These are phyloP conservation scores for Umbelopsis vinacea DNA, from an alignment of 192 early-diverging fungal species.

Conservation along the genomic window DNA sequence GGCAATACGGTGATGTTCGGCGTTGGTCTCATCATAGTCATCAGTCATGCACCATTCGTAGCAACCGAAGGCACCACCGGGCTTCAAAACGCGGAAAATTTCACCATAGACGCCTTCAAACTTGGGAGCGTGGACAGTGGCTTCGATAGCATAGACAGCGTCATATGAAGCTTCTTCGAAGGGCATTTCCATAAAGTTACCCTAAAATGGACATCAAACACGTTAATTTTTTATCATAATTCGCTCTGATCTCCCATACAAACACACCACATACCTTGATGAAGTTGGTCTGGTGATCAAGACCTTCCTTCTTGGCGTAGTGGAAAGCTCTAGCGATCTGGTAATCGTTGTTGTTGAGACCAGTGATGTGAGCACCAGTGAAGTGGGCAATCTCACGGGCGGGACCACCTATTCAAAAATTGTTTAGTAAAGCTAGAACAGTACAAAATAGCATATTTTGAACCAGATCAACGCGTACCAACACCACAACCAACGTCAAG, in stretches of 20 bases:
- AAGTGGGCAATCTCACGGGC: slow-evolving; percentile 92
- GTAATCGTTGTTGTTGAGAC: slow-evolving; percentile 97
- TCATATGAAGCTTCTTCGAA: slow-evolving; percentile 81
- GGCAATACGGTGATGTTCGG: slow-evolving; percentile 74
- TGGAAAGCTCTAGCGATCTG: slow-evolving; percentile 81
- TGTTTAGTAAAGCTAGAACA: background rate
- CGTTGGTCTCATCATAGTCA: slow-evolving; percentile 78
- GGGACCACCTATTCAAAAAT: slow-evolving; percentile 68
- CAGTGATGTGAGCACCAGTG: slow-evolving; percentile 86
- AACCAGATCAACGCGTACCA: slow-evolving; percentile 52
- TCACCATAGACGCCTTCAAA: slow-evolving; percentile 88
- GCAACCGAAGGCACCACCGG: slow-evolving; percentile 87
- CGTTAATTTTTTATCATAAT: background rate
- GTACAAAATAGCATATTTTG: background rate
- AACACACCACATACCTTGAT: slow-evolving; percentile 45
- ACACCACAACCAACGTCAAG: slow-evolving; percentile 97
- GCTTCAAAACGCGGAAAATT: slow-evolving; percentile 91
- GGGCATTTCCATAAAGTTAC: slow-evolving; percentile 92
- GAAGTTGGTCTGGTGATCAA: slow-evolving; percentile 56
- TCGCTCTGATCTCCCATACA: background rate
- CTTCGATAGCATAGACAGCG: slow-evolving; percentile 96
- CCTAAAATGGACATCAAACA: slow-evolving; percentile 45
- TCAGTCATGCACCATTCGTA: slow-evolving; percentile 98
- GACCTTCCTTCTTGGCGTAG: slow-evolving; percentile 71
- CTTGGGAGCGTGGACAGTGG: slow-evolving; percentile 86